These are phyloP conservation scores for Antonospora locustae DNA, from an alignment of 371 early-diverging fungal genomes.

Conservation along the genomic window DNA sequence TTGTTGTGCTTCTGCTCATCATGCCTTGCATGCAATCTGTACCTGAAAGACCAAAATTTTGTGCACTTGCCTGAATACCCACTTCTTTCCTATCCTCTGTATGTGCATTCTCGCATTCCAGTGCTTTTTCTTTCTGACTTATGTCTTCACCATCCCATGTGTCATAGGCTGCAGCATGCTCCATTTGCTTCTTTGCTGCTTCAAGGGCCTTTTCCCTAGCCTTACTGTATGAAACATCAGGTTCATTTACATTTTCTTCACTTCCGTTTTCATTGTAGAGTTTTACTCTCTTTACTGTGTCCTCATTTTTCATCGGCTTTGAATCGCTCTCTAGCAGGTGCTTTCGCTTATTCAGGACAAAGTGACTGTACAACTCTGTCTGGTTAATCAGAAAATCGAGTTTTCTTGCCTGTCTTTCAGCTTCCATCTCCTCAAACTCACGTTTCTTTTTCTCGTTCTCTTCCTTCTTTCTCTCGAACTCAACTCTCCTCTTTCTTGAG, in stretches of 20 bases:
- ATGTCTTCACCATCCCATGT: constrained; percentile 64
- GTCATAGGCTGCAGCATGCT: constrained; percentile 61
- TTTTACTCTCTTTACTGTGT: constrained; percentile 52
- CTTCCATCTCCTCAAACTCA: constrained; percentile 76
- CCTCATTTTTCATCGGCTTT: constrained; percentile 25
- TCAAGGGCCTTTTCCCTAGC: constrained; percentile 23
- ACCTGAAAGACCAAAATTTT: constrained; percentile 5
- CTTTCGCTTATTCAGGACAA: constrained; percentile 59
- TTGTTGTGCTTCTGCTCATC: not conserved
- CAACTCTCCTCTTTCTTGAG: constrained; percentile 70
- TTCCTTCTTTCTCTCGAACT: constrained; percentile 71
- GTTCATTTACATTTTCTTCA: not conserved
- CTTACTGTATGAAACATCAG: no score
- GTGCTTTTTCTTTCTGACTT: constrained; percentile 60
- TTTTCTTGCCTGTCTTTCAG: constrained; percentile 72
- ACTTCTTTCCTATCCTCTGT: constrained; percentile 4
- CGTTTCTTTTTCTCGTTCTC: constrained; percentile 64
- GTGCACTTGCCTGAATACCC: constrained; percentile 17
- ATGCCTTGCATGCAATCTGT: constrained; percentile 4
- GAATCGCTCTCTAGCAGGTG: not conserved
- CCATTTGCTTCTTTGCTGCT: constrained; percentile 41
- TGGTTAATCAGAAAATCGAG: constrained; percentile 83
- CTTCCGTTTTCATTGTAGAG: constrained; percentile 8
- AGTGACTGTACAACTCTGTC: constrained; percentile 86
- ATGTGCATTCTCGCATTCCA: constrained; percentile 59